Evolutionary conservation across 78 protist genomes (phyloP), one percentile per base, ranked within the genome.

Genomic region (Monocercomonoides exilis): DNA sequence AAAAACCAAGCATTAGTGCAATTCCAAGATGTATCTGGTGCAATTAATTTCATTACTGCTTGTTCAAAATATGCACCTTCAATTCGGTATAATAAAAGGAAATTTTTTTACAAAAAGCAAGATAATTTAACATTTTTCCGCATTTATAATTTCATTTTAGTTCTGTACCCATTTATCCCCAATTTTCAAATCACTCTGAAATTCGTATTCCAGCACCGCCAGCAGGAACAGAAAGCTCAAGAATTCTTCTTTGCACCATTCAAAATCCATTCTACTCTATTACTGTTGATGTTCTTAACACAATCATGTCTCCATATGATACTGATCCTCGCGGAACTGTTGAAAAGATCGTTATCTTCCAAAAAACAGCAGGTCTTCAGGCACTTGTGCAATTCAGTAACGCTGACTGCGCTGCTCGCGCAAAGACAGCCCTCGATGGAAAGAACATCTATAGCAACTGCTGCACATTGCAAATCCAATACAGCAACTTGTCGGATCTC

Each of bases 161-260:
- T 54, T 21, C 70, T 29, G 21, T 54, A 54, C 70, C 21, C 70
- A 54, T 29, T 54, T 21, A 54, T 29, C 38, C 70, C 21, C 70
- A 54, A 54, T 54, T 11, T 54, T 54, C 70, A 54, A 54, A 21
- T n/a, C n/a, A 54, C 11, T 11, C 11, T 54, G 21, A 54, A 54
- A 54, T 29, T 54, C 38, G 38, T 11, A 54, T 54, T 21, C 70
- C 70, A 11, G 70, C 70, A 11, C 38, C 11, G 38, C 70, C 70
- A 11, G n/a, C n/a, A n/a, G n/a, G n/a, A n/a, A n/a, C n/a, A n/a
- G n/a, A n/a, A n/a, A n/a, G n/a, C n/a, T 54, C 70, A 29, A 43
- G 89, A 43, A 89, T 94, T 41, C 86, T 94, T 43, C 87, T 87
- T 46, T 84, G 91, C 6, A 87, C 93, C 32, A 85, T 94, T 41